Base-by-base conservation (phyloP, 1,139 yeast genomes). In the Pichia sp. region DNA sequence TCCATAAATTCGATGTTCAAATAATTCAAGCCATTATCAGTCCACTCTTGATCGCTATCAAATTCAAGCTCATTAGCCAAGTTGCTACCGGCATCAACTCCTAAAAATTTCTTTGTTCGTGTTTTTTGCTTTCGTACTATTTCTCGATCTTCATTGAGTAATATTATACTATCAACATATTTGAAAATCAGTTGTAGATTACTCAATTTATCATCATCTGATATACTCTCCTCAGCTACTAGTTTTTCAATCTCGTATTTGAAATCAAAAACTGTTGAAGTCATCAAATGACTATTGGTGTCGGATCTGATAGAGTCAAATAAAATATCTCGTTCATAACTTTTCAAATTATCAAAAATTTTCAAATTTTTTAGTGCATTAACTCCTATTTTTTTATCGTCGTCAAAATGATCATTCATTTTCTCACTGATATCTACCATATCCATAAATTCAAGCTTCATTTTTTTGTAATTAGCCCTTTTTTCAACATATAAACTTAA, bases 121-220 rank as follows among this genome's bases (percentile, higher is more conserved):
- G 40, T 45, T 39, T 40, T 41, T 10, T 40, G 42, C 28, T 31
- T 38, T 33, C 38, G 11, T 34, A 27, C 37, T 29, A 38, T n/a
- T 9, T 29, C 29, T 27, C 32, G 27, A 34, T 36, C 27, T 27
- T 49, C 32, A 37, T 47, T 31, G 27, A 47, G 26, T 26, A 36
- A 29, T 11, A 44, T 35, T 11, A 66, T 46, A 39, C 62, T 61
- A 46, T 80, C 86, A 29, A 78, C 72, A 60, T 73, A 82, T 9
- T 81, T 77, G 60, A 85, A 81, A 23, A 85, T 62, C 37, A 85
- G 60, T 49, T 74, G 72, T 49, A 85, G 62, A 52, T 81, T 82
- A 84, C 87, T 79, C 42, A 84, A 60, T 46, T 81, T 85, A 45
- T 81, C 84, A 3, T 69, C 58, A 39, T 43, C 36, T 4, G 34